These are phyloP conservation scores for Boletus bicolor DNA, from an alignment of 768 basidiomycete genomes.

Conservation along the genomic window DNA sequence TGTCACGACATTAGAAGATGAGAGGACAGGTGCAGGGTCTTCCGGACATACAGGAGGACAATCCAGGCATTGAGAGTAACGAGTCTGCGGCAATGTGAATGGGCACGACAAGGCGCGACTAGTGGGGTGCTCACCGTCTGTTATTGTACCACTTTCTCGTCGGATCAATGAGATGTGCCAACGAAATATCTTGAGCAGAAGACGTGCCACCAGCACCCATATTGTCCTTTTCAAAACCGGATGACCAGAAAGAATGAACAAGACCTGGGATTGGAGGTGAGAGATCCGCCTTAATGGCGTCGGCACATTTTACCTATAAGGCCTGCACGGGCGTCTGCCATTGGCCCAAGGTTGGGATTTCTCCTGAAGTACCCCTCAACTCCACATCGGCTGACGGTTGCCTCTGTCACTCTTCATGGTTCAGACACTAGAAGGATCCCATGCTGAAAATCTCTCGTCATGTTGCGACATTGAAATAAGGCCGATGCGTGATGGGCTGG, in stretches of 20 bases:
- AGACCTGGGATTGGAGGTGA: conserved; percentile 33
- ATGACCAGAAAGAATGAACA: conserved; percentile 2
- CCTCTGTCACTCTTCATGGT: background rate
- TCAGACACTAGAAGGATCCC: no score
- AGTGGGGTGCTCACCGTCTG: conserved; percentile 45
- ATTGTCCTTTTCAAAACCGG: conserved; percentile 1
- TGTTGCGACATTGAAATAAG: background rate
- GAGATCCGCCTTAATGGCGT: background rate
- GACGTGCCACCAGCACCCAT: conserved; percentile 58
- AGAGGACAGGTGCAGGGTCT: background rate
- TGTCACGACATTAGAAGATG: background rate
- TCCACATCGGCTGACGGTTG: background rate
- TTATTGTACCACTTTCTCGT: conserved; percentile 76
- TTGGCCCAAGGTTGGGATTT: background rate
- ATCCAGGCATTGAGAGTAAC: conserved; percentile 70
- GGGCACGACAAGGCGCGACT: background rate
- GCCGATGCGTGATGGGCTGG: background rate
- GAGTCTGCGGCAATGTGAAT: conserved; percentile 36
- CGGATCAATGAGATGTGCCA: conserved; percentile 58
- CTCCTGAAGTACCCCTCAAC: no score
- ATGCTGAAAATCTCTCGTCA: background rate
- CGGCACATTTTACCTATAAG: background rate
- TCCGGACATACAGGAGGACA: conserved; percentile 52
- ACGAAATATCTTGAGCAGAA: conserved; percentile 34
- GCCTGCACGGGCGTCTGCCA: background rate